Conservation (phyloP, 805 yeast genomes). For the Suhomyces xylopsoci region DNA sequence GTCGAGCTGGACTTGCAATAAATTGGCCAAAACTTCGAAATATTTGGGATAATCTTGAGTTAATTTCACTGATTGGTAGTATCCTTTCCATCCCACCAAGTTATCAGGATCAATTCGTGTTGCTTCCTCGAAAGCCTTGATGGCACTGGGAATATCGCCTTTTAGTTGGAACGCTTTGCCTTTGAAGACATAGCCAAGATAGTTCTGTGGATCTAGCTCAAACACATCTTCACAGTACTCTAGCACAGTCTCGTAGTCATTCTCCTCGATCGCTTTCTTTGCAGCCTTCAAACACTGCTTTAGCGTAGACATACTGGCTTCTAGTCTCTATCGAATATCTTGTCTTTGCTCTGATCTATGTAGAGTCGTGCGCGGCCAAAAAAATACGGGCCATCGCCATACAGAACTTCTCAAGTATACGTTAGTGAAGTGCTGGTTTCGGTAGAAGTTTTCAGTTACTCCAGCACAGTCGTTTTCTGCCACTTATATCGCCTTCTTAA, state of each 20-base stretch:
- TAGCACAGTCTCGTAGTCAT: constrained; percentile 60
- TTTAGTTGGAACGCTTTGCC: constrained; percentile 65
- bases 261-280: constrained; percentile 46
- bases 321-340: not conserved
- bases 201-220: constrained; percentile 23
- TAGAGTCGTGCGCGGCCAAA: not conserved
- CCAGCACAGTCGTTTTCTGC: not conserved
- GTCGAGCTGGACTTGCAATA: constrained; percentile 39
- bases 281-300: constrained; percentile 36
- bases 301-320: constrained; percentile 8
- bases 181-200: constrained; percentile 64
- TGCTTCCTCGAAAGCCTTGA: constrained; percentile 46
- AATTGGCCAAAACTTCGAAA: constrained; percentile 46
- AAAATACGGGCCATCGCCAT: not conserved
- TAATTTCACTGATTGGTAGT: constrained; percentile 44
- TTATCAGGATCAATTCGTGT: constrained; percentile 49
- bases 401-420: too few relatives aligned
- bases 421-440: too few relatives aligned
- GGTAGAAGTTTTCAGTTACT: not conserved
- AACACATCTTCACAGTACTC: constrained; percentile 46
- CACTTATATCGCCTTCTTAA: not conserved
- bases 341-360: not conserved
- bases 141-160: constrained; percentile 38
- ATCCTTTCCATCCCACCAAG: constrained; percentile 79
- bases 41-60: constrained; percentile 39